phyloP scores from a whole-genome alignment of 192 early-diverging fungal genomes.

The Mortierella alpina region DNA sequence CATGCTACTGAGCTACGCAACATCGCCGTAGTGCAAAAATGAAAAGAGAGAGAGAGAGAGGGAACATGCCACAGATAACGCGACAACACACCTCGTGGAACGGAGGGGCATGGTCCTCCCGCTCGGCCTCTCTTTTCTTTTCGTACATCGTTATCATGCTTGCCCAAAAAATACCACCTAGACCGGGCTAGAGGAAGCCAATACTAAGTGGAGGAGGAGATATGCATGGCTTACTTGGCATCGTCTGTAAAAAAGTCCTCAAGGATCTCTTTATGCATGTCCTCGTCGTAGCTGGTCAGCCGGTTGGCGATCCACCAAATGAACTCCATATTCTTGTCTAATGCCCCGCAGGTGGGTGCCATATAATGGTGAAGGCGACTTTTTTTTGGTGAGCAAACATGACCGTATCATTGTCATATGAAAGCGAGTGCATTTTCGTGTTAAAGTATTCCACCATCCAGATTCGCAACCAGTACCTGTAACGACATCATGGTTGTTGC shows the following conservation, averaged over 20 bases:
- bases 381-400: not conserved
- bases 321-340: constrained; percentile 49
- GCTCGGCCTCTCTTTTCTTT: too few species aligned
- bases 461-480: constrained; percentile 16
- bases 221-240: constrained; percentile 32
- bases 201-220: too few species aligned
- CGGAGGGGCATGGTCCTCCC: too few species aligned
- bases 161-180: too few species aligned
- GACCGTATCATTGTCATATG: constrained; percentile 6
- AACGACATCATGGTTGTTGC: constrained; percentile 33
- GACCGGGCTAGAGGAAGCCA: too few species aligned
- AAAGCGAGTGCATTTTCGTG: constrained; percentile 3
- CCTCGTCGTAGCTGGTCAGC: constrained; percentile 55
- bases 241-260: constrained; percentile 65
- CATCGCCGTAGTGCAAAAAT: not conserved
- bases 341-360: not conserved
- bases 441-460: too few species aligned
- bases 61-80: not conserved
- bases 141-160: too few species aligned
- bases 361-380: not conserved
- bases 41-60: not conserved
- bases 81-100: too few species aligned
- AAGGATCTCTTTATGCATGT: constrained; percentile 58
- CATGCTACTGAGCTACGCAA: too few species aligned
- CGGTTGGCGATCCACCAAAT: constrained; percentile 50